A percentile compares a stretch with the other conserved stretches of the same genome.
These are phyloP conservation scores for Kwoniella newhampshirensis DNA, from an alignment of 768 basidiomycete genomes.

Conservation along the genomic window DNA sequence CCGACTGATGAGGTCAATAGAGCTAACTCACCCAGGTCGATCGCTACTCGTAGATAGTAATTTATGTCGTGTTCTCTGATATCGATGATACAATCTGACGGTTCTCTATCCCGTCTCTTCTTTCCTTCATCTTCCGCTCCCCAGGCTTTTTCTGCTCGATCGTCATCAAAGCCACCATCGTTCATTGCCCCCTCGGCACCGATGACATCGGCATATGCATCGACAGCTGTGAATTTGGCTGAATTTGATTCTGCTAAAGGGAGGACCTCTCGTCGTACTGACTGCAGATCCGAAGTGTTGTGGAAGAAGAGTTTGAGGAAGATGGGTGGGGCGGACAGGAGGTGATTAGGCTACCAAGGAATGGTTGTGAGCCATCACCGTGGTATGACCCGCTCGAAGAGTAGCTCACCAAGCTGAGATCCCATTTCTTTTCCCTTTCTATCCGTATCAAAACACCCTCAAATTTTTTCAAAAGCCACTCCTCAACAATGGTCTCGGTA, in stretches of 20 bases:
- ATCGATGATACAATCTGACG: conserved; percentile 89
- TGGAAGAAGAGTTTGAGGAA: conserved; percentile 86
- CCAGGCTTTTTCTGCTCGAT: conserved; percentile 56
- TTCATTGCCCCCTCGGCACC: conserved; percentile 56
- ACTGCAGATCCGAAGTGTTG: conserved; percentile 87
- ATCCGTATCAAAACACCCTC: conserved; percentile 82
- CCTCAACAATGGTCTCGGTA: conserved; percentile 84
- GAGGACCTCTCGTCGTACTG: conserved; percentile 80
- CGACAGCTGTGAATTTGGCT: conserved; percentile 89
- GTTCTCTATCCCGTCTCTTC: conserved; percentile 63
- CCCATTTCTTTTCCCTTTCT: conserved; percentile 80
- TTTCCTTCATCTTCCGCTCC: conserved; percentile 52
- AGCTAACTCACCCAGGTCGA: conserved; percentile 69
- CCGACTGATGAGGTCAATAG: background rate
- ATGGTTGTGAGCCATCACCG: background rate
- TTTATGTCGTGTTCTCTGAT: conserved; percentile 94
- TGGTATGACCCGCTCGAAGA: conserved; percentile 9
- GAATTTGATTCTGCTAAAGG: conserved; percentile 87
- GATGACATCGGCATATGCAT: conserved; percentile 96
- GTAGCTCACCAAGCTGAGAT: conserved; percentile 67
- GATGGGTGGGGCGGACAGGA: conserved; percentile 87
- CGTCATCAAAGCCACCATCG: conserved; percentile 56
- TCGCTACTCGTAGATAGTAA: conserved; percentile 97
- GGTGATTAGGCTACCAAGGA: conserved; percentile 71
- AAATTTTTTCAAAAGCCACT: conserved; percentile 91